phyloP scores from a whole-genome alignment of 108 stramenopile genomes.

The Cylindrotheca fusiformis region DNA sequence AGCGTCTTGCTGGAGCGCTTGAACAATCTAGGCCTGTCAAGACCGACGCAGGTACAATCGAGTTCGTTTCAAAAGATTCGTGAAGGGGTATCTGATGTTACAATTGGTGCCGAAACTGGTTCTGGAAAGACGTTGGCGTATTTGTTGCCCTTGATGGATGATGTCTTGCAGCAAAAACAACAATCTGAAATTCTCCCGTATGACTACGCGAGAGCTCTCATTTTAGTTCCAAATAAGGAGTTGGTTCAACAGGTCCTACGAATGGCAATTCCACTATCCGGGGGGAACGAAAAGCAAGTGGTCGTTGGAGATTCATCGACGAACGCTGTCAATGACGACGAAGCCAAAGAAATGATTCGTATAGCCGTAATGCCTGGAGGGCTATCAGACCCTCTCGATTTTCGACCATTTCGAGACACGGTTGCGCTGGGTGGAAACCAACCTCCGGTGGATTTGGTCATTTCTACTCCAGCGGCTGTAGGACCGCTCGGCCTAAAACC shows the following conservation, averaged over 20 bases:
- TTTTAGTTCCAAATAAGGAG: constrained; percentile 90
- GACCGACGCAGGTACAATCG: constrained; percentile 79
- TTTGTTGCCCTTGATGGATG: constrained; percentile 85
- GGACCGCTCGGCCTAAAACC: constrained; percentile 89
- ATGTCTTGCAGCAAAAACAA: constrained; percentile 59
- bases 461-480: constrained; percentile 92
- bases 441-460: constrained; percentile 85
- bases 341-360: constrained; percentile 54
- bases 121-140: constrained; percentile 96
- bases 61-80: constrained; percentile 49
- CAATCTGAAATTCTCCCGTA: constrained; percentile 32
- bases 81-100: constrained; percentile 46
- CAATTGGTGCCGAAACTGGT: constrained; percentile 94
- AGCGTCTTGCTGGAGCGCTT: constrained; percentile 59
- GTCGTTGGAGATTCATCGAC: constrained; percentile 29
- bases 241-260: constrained; percentile 82
- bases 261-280: constrained; percentile 71
- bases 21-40: constrained; percentile 33
- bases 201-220: constrained; percentile 74
- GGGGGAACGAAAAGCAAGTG: constrained; percentile 8
- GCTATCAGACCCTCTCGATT: constrained; percentile 66
- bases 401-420: constrained; percentile 71
- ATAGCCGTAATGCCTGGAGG: constrained; percentile 84
- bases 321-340: constrained; percentile 18
- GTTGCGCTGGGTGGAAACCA: constrained; percentile 38